phyloP scores from a whole-genome alignment of 108 stramenopile genomes.

The Epipyxis sp. region DNA sequence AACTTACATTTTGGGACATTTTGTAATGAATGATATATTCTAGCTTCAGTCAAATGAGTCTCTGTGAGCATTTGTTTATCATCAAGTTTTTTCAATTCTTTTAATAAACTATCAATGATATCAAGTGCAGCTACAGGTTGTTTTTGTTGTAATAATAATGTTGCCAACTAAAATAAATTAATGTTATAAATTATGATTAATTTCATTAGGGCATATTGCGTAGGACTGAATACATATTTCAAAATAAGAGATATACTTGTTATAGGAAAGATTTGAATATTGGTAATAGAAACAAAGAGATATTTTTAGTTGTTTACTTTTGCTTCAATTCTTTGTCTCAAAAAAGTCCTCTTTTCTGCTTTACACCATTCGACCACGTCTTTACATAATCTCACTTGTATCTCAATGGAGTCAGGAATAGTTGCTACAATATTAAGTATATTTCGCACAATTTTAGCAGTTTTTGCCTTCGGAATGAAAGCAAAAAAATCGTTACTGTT shows the following conservation, averaged over 20 bases:
- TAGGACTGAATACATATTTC: too few relatives aligned
- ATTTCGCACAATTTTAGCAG: constrained; percentile 87
- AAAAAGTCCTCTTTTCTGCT: constrained; percentile 84
- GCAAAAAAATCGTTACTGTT: constrained; percentile 71
- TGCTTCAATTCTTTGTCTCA: constrained; percentile 94
- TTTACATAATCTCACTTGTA: constrained; percentile 74
- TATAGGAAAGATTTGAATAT: not conserved
- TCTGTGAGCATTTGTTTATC: constrained; percentile 98
- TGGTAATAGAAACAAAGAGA: not conserved
- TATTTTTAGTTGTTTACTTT: constrained; percentile 25
- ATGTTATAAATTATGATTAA: too few relatives aligned
- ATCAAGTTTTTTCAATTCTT: constrained; percentile 96
- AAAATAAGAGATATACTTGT: too few relatives aligned
- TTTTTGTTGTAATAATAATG: not conserved
- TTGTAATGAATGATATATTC: constrained; percentile 87
- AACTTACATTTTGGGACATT: constrained; percentile 75
- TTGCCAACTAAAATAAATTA: constrained; percentile 4
- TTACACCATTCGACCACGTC: constrained; percentile 85
- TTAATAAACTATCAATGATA: constrained; percentile 54
- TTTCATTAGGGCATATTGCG: too few relatives aligned
- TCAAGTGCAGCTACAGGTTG: not conserved
- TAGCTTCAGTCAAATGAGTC: constrained; percentile 82
- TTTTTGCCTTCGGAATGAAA: constrained; percentile 89
- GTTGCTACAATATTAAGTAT: constrained; percentile 88
- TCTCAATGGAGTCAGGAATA: constrained; percentile 73